These are phyloP conservation scores for Lithospermum erythrorhizon DNA, from an alignment of 257 asterid species.

Conservation along the genomic window DNA sequence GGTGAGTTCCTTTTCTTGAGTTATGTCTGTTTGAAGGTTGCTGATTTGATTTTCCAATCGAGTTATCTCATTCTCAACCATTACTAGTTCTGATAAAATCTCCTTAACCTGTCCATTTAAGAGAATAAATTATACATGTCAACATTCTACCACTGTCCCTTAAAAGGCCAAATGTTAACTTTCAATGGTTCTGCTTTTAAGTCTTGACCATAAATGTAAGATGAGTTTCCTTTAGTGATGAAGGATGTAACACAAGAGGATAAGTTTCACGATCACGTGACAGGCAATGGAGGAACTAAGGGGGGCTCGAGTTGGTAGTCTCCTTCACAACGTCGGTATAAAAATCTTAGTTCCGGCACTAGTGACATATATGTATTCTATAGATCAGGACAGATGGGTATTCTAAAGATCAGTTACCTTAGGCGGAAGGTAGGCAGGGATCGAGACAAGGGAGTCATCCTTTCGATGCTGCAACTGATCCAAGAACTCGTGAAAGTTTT, in stretches of 20 bases:
- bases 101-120: slow-evolving; percentile 52
- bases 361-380: no score
- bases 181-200: no score
- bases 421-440: slow-evolving; percentile 67
- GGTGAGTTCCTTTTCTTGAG: slow-evolving; percentile 29
- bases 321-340: no score
- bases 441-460: slow-evolving; percentile 31
- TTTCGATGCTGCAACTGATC: slow-evolving; percentile 34
- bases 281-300: no score
- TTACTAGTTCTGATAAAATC: slow-evolving; percentile 45
- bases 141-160: neutral
- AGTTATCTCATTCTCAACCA: slow-evolving; percentile 66
- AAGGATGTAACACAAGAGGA: no score
- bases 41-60: slow-evolving; percentile 57
- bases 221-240: no score
- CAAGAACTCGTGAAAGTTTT: slow-evolving; percentile 57
- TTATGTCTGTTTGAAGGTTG: slow-evolving; percentile 42
- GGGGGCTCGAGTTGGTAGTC: no score
- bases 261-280: no score
- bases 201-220: no score
- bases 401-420: slow-evolving; percentile 29
- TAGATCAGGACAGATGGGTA: no score
- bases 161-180: no score
- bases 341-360: no score
- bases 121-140: neutral